A percentile compares a stretch with the other conserved stretches of the same genome.
Conservation (phyloP, 768 basidiomycete species). For the Lactarius psammicola region DNA sequence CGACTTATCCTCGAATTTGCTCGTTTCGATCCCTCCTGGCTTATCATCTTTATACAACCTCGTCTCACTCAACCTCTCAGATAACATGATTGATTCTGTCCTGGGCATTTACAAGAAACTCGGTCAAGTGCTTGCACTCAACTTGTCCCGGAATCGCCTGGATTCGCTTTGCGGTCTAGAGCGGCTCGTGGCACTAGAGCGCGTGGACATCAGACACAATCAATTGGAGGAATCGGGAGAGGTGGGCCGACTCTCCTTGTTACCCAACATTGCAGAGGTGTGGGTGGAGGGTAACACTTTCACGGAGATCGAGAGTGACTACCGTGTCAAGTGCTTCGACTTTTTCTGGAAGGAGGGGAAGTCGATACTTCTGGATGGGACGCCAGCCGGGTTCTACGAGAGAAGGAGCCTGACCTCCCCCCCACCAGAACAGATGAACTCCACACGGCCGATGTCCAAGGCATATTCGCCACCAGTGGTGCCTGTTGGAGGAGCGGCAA, state of each 20-base stretch:
- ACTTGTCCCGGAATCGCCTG: conserved; percentile 82
- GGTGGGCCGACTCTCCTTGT: conserved; percentile 72
- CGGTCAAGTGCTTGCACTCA: conserved; percentile 72
- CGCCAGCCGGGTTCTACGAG: conserved; percentile 68
- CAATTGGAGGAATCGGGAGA: conserved; percentile 80
- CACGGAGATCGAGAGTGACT: conserved; percentile 62
- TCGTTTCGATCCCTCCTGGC: conserved; percentile 82
- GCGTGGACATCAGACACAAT: conserved; percentile 81
- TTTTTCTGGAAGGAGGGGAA: conserved; percentile 86
- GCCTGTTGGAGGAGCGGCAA: conserved; percentile 45
- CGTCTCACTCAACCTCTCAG: conserved; percentile 87
- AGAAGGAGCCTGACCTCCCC: conserved; percentile 52
- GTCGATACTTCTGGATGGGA: conserved; percentile 72
- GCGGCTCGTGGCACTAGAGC: conserved; percentile 78
- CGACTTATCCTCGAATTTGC: conserved; percentile 87
- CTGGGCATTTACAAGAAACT: conserved; percentile 82
- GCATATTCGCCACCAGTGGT: conserved; percentile 61
- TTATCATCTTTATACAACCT: conserved; percentile 75
- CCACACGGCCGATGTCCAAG: conserved; percentile 47
- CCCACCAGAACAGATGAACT: conserved; percentile 52
- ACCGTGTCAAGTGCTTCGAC: conserved; percentile 77
- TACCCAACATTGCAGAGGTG: conserved; percentile 78
- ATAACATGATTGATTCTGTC: conserved; percentile 97
- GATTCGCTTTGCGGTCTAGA: conserved; percentile 96
- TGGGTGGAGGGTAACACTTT: conserved; percentile 88